Evolutionary conservation across 2,329 filamentous ascomycete species (phyloP).

Genomic region (Penicillium glabrum): DNA sequence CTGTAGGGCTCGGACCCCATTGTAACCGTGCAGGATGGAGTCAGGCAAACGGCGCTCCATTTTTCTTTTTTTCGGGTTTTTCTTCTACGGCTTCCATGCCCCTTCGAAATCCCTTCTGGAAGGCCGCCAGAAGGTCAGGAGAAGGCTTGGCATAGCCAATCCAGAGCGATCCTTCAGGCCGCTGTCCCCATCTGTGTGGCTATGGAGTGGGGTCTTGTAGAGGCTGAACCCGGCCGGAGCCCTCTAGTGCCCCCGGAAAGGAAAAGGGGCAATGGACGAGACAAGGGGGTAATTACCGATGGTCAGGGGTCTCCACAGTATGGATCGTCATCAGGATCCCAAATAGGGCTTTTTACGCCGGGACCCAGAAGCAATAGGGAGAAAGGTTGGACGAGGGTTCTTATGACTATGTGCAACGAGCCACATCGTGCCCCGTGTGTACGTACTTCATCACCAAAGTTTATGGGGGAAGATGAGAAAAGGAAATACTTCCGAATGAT

Average conservation of each 20-base stretch:
- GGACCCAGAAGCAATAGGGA: not conserved
- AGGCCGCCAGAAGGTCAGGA: constrained; percentile 25
- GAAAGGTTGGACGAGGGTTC: constrained; percentile 5
- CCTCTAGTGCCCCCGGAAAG: constrained; percentile 15
- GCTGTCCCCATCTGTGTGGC: constrained; percentile 17
- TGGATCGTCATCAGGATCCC: constrained; percentile 6
- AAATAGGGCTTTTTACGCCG: not conserved
- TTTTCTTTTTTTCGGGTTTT: not conserved
- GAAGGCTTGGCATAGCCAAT: constrained; percentile 24
- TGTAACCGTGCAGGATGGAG: constrained; percentile 18
- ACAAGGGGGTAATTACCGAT: constrained; percentile 20
- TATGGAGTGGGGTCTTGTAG: constrained; percentile 13
- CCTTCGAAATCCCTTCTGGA: constrained; percentile 26
- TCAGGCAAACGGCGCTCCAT: constrained; percentile 9
- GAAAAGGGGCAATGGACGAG: constrained; percentile 14
- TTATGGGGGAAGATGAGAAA: not conserved
- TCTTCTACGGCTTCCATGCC: constrained; percentile 10
- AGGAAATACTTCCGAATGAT: not conserved
- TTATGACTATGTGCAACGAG: constrained; percentile 10
- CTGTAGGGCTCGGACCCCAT: constrained; percentile 14
- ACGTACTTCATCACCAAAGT: not conserved
- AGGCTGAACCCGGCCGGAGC: constrained; percentile 20
- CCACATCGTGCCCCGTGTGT: constrained; percentile 14
- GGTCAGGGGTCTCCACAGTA: constrained; percentile 7
- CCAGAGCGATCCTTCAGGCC: constrained; percentile 10